phyloP scores from a whole-genome alignment of 208 protist species.

The Acanthamoeba sp. region DNA sequence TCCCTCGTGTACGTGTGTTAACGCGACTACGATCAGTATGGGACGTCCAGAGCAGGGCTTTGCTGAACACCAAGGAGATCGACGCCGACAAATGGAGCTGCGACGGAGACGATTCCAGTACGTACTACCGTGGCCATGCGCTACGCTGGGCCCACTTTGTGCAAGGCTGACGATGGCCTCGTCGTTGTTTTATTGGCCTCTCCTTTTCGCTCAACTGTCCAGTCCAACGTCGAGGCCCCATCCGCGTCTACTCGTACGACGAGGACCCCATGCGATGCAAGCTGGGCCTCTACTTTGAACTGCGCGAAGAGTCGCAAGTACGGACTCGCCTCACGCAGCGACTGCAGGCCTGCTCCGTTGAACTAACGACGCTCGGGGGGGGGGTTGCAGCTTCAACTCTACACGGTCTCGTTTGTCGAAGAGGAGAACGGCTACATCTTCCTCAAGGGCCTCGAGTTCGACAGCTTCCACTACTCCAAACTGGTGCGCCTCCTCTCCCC shows the following conservation, averaged over 20 bases:
- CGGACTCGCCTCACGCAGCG: background rate
- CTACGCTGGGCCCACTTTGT: background rate
- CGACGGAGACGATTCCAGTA: constrained; percentile 56
- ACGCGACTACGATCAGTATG: too few relatives aligned
- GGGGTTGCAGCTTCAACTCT: constrained; percentile 34
- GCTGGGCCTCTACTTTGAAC: constrained; percentile 69
- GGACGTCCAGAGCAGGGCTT: constrained; percentile 49
- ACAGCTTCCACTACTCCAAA: constrained; percentile 68
- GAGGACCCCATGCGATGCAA: constrained; percentile 69
- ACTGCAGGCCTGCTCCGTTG: background rate
- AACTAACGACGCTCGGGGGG: too few relatives aligned
- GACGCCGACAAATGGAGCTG: constrained; percentile 66
- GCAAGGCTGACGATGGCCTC: too few relatives aligned
- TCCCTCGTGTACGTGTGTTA: too few relatives aligned
- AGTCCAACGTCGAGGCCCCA: constrained; percentile 5
- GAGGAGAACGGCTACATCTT: constrained; percentile 67
- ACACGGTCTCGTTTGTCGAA: constrained; percentile 47
- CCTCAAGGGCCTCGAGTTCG: constrained; percentile 54
- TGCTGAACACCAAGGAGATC: constrained; percentile 66
- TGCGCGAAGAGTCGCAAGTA: constrained; percentile 64
- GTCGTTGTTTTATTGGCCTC: too few relatives aligned
- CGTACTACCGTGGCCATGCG: background rate
- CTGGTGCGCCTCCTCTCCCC: background rate
- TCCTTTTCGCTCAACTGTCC: background rate
- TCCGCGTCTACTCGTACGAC: constrained; percentile 55